Evolutionary conservation across 768 basidiomycete species (phyloP), one percentile per base, ranked within the genome.

Genomic region (Rhodotorula kratochvilovae): DNA sequence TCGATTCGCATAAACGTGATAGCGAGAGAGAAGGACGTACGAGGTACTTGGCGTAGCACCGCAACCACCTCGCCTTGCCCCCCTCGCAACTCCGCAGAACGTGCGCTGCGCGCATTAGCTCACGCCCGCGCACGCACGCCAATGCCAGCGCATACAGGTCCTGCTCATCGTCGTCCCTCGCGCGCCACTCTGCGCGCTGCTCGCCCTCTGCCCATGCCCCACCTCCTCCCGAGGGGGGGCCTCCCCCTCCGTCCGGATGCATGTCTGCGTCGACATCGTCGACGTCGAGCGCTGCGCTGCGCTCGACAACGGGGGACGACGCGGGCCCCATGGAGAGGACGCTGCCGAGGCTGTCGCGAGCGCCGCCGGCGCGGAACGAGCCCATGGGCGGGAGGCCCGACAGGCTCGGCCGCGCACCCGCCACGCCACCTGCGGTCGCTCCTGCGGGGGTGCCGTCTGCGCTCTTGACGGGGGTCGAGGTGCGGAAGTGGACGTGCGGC

Each of bases 31-130:
- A 42, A 35, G 45, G 42, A 84, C 89, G 83, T 79, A 96, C 96
- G 80, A 99, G 83, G 79, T 89, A 98, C 72, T 85, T 86, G 76
- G 90, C 85, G 79, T 99, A 98, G 29, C 88, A 79, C 57, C 85
- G 84, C 71, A 97, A 75, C 80, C 96, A 99, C 35, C 82, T 84
- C 15, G 88, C 88, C 79, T 89, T 89, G 35, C 86, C 80, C 74
- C 90, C 89, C 75, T 80, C 85, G 76, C 90, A 90, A 15, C 83
- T 82, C 62, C 82, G 83, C 60, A 98, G 80, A 66, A 86, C 80
- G 75, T 88, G 86, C 12, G 85, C 84, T 13, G 88, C 90, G 68
- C 92, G 85, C 58, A 86, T 82, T 76, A 89, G 89, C 76, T 98
- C 93, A 77, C 88, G 87, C 25, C 86, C 81, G 72, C 91, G 87